These are phyloP conservation scores for Thalassiosira mediterranea DNA, from an alignment of 352 stramenopile species.

Conservation along the genomic window DNA sequence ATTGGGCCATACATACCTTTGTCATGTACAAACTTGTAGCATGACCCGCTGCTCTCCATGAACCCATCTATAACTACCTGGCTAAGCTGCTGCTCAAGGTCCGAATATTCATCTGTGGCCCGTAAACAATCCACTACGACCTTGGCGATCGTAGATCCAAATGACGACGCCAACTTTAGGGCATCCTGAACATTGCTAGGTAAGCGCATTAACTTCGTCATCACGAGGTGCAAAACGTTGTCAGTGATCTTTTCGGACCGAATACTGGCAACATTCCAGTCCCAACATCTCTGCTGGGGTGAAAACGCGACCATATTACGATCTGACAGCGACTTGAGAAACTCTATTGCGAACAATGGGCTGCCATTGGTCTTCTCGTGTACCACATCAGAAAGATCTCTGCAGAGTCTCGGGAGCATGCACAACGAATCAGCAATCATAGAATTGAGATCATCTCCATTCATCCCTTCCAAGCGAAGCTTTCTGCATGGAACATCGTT, in stretches of 20 bases:
- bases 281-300: conserved; percentile 10
- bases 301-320: conserved; percentile 7
- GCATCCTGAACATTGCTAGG: conserved; percentile 5
- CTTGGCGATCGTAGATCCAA: conserved; percentile 10
- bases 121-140: conserved; percentile 6
- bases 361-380: conserved; percentile 17
- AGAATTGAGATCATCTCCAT: conserved; percentile 10
- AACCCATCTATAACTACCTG: conserved; percentile 6
- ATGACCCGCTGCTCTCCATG: conserved; percentile 1
- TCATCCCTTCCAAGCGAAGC: conserved; percentile 24
- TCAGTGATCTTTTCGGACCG: conserved; percentile 17
- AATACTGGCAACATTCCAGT: conserved; percentile 29
- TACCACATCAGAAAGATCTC: conserved; percentile 10
- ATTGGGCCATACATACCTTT: conserved; percentile 2
- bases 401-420: conserved; percentile 16
- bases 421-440: conserved; percentile 31
- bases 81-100: not conserved
- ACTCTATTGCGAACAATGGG: conserved; percentile 23
- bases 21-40: conserved; percentile 30
- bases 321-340: conserved; percentile 26
- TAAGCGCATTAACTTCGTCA: conserved; percentile 6
- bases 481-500: conserved; percentile 7
- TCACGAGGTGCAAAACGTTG: conserved; percentile 27
- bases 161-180: conserved; percentile 31
- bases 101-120: conserved; percentile 7